Conservation (phyloP, 75 land plant genomes). For the Adiantum capillusveneris region DNA sequence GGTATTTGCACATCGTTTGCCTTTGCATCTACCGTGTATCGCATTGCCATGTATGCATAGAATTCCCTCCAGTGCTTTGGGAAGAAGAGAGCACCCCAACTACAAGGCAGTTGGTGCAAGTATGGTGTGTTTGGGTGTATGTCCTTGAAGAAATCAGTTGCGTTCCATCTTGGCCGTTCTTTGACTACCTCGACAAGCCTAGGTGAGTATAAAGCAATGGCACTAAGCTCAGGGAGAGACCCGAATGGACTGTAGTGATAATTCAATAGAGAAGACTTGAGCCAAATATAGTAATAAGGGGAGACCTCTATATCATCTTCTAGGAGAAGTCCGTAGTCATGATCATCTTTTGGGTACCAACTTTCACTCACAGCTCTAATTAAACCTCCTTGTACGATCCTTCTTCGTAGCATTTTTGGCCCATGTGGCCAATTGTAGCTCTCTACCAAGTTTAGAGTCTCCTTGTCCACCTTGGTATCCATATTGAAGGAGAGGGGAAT, state of each 20-base stretch:
- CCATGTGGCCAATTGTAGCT: slow-evolving; percentile 86
- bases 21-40: slow-evolving; percentile 89
- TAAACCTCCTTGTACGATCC: slow-evolving; percentile 35
- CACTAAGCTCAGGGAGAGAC: slow-evolving; percentile 24
- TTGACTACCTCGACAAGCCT: slow-evolving; percentile 59
- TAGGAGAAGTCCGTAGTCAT: slow-evolving; percentile 30
- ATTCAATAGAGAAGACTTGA: slow-evolving; percentile 23
- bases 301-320: slow-evolving; percentile 45
- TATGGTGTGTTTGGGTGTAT: slow-evolving; percentile 62
- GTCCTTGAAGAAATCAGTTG: slow-evolving; percentile 28
- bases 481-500: slow-evolving; percentile 81
- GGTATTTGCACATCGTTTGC: slow-evolving; percentile 92
- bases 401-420: slow-evolving; percentile 42
- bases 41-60: slow-evolving; percentile 85
- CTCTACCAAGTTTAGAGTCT: slow-evolving; percentile 52
- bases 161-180: slow-evolving; percentile 34
- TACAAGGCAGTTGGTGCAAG: slow-evolving; percentile 94
- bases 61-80: slow-evolving; percentile 96
- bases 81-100: slow-evolving; percentile 98
- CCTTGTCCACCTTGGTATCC: slow-evolving; percentile 88
- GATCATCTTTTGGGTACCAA: slow-evolving; percentile 27
- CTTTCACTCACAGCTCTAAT: slow-evolving; percentile 42
- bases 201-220: slow-evolving; percentile 38
- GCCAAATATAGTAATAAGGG: slow-evolving; percentile 44
- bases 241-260: slow-evolving; percentile 27